These are phyloP conservation scores for Elymus sibiricus DNA, from an alignment of 176 grass and related monocot species.

Conservation along the genomic window DNA sequence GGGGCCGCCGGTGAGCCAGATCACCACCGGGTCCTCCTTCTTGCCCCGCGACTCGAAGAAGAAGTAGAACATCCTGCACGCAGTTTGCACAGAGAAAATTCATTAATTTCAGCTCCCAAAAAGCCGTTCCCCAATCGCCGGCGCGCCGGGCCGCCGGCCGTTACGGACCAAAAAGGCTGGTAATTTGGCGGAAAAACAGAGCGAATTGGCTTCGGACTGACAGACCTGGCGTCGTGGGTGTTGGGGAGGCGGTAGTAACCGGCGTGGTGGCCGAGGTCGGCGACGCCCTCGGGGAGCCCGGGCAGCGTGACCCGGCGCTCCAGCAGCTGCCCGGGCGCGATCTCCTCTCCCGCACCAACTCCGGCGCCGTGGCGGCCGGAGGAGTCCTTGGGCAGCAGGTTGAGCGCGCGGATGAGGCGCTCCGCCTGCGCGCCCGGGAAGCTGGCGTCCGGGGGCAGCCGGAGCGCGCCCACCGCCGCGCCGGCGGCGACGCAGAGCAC, in stretches of 20 bases:
- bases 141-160: background rate
- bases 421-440: constrained; percentile 61
- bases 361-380: background rate
- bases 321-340: constrained; percentile 46
- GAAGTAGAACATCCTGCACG: constrained; percentile 88
- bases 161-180: background rate
- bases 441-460: constrained; percentile 35
- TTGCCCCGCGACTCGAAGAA: constrained; percentile 92
- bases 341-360: background rate
- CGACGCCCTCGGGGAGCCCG: constrained; percentile 27
- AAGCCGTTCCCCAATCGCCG: background rate
- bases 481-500: background rate
- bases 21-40: constrained; percentile 80
- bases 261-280: constrained; percentile 84
- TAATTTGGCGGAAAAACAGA: background rate
- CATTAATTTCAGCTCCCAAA: background rate
- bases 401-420: constrained; percentile 73
- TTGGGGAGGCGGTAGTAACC: constrained; percentile 90
- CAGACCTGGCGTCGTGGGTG: constrained; percentile 71
- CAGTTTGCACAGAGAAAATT: background rate
- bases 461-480: background rate
- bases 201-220: background rate
- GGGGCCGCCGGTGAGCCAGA: constrained; percentile 96
- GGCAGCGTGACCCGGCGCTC: constrained; percentile 59
- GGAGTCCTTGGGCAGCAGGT: constrained; percentile 62